A percentile compares a stretch with the other conserved stretches of the same genome.
phyloP scores from a whole-genome alignment of 2,329 filamentous ascomycete species.

The Achaetomium macrosporum region DNA sequence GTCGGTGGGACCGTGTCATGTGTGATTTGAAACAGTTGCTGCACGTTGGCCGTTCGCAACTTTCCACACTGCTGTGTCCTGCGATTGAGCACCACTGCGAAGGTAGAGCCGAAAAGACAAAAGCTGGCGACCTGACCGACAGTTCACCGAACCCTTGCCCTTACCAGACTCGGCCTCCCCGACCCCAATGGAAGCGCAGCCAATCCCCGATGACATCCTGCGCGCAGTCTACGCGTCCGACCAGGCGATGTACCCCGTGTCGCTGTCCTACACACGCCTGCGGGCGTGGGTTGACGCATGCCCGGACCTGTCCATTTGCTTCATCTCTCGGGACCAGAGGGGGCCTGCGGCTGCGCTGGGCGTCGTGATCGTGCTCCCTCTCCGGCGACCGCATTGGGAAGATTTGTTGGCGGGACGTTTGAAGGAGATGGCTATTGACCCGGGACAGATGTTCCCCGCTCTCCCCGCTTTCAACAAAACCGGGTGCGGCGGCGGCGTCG shows the following conservation, averaged over 20 bases:
- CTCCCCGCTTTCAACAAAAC: neutral
- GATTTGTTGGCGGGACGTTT: conserved; percentile 27
- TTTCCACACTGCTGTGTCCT: no score
- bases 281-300: conserved; percentile 26
- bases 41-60: no score
- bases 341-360: conserved; percentile 5
- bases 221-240: conserved; percentile 27
- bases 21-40: no score
- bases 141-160: no score
- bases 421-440: conserved; percentile 28
- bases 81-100: no score
- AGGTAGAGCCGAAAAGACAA: no score
- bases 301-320: conserved; percentile 28
- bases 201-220: conserved; percentile 20
- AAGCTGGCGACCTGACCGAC: no score
- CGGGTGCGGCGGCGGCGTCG: neutral
- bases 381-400: conserved; percentile 26
- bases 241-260: conserved; percentile 32
- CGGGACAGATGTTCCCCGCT: conserved; percentile 24
- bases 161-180: no score
- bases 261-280: conserved; percentile 28
- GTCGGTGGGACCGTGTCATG: no score
- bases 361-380: conserved; percentile 30
- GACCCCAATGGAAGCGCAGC: no score
- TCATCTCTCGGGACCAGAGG: neutral